Base-by-base conservation (phyloP, 805 yeast genomes). In the Metschnikowia similis region DNA sequence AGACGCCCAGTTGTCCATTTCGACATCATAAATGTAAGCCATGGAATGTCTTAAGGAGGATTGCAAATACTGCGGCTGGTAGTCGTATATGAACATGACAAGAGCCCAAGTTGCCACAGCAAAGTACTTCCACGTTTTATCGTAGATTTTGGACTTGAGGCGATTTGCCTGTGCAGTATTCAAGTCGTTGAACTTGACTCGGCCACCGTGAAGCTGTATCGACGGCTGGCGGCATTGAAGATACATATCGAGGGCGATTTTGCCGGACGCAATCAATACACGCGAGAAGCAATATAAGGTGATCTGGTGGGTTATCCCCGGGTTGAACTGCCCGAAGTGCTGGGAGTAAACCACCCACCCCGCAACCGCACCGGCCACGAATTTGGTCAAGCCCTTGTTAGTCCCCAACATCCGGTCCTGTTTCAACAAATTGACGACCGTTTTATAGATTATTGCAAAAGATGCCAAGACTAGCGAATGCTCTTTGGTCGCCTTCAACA, bases 201-300 rank as follows among this genome's bases (percentile, higher is more conserved):
- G 29, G 29, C 51, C 53, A 21, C 63, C 66, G 28, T 56, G 53
- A 30, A 56, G 44, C n/a, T 48, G 48, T 48, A 67, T 61, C 35
- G 52, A 52, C 14, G 77, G 77, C 53, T 71, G 73, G 27, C 59
- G 59, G 48, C 72, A 67, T 32, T 63, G 56, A 50, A 74, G 66
- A 52, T 67, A 69, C 32, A 60, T 52, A 53, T 74, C 78, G 42
- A 72, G 75, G 10, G 77, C 44, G 40, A 77, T 73, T 59, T 81
- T 83, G 11, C 85, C 84, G 4, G 77, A 45, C 0, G 87, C 92
- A 38, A 87, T 61, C 45, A 81, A 61, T 4, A 85, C 88, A 39
- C 95, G 72, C 3, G 89, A 81, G 49, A 84, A 77, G 53, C 89
- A 84, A 59, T 87, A 87, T 45, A 87, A 72, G 1, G 90, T 87